These are phyloP conservation scores for Nematocida minor DNA, from an alignment of 371 early-diverging fungal genomes.

Conservation along the genomic window DNA sequence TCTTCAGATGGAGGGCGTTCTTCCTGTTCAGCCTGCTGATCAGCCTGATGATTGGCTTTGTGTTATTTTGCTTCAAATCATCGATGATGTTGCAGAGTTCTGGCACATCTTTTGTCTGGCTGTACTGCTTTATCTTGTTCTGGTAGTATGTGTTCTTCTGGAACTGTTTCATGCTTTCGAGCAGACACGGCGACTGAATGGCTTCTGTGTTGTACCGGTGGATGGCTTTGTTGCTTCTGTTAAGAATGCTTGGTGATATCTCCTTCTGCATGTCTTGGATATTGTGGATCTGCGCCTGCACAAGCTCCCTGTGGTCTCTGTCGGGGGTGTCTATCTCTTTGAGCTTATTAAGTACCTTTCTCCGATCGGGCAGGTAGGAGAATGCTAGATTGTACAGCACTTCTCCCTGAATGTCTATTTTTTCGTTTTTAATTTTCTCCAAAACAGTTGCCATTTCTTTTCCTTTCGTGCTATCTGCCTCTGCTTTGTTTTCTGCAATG, in stretches of 20 bases:
- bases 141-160: slow-evolving; percentile 20
- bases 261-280: neutral
- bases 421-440: neutral
- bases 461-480: neutral
- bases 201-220: slow-evolving; percentile 11
- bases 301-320: neutral
- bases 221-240: slow-evolving; percentile 29
- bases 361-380: slow-evolving; percentile 6
- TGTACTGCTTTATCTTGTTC: neutral
- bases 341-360: neutral
- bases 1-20: neutral
- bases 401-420: neutral
- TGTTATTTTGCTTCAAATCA: neutral
- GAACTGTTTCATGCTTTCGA: slow-evolving; percentile 3
- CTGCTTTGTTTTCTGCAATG: neutral
- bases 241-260: neutral
- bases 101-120: neutral
- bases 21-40: slow-evolving; percentile 7
- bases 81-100: neutral
- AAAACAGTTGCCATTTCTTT: neutral
- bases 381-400: slow-evolving; percentile 30
- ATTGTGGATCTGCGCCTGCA: slow-evolving; percentile 16
- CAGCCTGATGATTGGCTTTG: neutral
- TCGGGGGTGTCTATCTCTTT: slow-evolving; percentile 10
- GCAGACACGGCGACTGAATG: neutral